These are phyloP conservation scores for Rhodamnia rubescens DNA, from an alignment of 345 rosid species.

Conservation along the genomic window DNA sequence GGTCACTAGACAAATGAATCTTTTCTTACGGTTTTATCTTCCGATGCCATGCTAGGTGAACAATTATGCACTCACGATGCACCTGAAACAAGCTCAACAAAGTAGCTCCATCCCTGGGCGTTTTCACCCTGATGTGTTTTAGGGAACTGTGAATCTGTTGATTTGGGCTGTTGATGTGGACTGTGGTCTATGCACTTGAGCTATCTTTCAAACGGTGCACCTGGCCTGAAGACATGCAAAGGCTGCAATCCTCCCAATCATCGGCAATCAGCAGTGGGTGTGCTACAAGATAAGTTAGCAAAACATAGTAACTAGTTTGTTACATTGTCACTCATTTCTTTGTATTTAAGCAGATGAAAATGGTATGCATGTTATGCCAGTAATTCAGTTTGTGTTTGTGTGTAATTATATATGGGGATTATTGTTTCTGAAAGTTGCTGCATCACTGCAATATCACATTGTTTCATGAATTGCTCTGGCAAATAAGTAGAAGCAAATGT, in stretches of 20 bases:
- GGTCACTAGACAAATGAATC: background rate
- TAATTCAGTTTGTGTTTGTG: background rate
- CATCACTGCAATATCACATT: background rate
- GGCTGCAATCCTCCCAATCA: background rate
- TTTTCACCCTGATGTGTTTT: constrained; percentile 77
- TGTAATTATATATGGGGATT: background rate
- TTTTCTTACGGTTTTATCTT: background rate
- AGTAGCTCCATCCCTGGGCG: constrained; percentile 36
- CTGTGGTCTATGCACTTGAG: background rate
- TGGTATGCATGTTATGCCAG: background rate
- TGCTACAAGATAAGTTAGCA: background rate
- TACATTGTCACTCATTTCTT: background rate
- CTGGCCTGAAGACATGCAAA: background rate
- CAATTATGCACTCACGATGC: constrained; percentile 52
- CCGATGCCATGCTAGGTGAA: constrained; percentile 4
- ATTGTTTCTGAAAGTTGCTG: background rate
- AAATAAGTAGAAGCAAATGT: background rate
- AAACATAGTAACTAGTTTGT: background rate
- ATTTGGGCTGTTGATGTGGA: background rate
- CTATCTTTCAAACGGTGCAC: background rate
- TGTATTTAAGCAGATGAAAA: background rate
- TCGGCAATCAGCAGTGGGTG: background rate
- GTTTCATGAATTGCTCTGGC: background rate
- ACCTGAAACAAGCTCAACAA: constrained; percentile 39
- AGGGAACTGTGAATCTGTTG: background rate